Conservation (phyloP, 129 eudicot species). For the Chrysanthemum lavandulifolium region DNA sequence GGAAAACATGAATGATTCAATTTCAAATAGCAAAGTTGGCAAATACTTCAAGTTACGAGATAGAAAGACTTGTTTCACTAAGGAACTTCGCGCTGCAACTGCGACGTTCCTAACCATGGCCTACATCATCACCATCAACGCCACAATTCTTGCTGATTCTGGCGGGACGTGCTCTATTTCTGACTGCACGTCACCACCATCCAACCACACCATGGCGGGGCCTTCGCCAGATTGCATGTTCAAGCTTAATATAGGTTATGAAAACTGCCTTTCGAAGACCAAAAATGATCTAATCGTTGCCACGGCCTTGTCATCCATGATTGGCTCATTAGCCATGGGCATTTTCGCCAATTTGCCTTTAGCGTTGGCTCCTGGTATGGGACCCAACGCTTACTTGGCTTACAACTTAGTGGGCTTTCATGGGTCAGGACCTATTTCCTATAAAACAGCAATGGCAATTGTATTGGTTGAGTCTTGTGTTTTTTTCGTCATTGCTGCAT, state of each 20-base stretch:
- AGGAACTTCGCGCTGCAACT: constrained; percentile 73
- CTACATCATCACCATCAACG: constrained; percentile 76
- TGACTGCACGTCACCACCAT: constrained; percentile 50
- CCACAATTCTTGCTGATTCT: constrained; percentile 69
- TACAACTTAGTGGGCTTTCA: constrained; percentile 86
- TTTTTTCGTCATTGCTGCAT: constrained; percentile 54
- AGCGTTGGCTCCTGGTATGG: constrained; percentile 92
- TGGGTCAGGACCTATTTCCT: constrained; percentile 73
- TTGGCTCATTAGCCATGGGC: constrained; percentile 88
- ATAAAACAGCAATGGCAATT: constrained; percentile 74
- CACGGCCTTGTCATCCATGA: constrained; percentile 70
- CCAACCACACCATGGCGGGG: constrained; percentile 31
- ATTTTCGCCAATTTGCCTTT: constrained; percentile 69
- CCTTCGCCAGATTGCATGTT: constrained; percentile 54
- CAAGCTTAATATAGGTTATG: constrained; percentile 63
- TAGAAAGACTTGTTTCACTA: constrained; percentile 59
- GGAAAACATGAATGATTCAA: constrained; percentile 34
- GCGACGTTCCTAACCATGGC: constrained; percentile 90
- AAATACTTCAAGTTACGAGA: constrained; percentile 68
- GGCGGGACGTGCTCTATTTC: constrained; percentile 65
- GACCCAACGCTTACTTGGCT: constrained; percentile 82
- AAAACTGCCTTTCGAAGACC: constrained; percentile 45
- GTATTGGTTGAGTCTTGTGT: constrained; percentile 69
- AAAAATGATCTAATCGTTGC: constrained; percentile 74
- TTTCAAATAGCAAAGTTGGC: constrained; percentile 56